Conservation (phyloP, 2,329 filamentous ascomycete genomes). For the Aspergillus sclerotialis region DNA sequence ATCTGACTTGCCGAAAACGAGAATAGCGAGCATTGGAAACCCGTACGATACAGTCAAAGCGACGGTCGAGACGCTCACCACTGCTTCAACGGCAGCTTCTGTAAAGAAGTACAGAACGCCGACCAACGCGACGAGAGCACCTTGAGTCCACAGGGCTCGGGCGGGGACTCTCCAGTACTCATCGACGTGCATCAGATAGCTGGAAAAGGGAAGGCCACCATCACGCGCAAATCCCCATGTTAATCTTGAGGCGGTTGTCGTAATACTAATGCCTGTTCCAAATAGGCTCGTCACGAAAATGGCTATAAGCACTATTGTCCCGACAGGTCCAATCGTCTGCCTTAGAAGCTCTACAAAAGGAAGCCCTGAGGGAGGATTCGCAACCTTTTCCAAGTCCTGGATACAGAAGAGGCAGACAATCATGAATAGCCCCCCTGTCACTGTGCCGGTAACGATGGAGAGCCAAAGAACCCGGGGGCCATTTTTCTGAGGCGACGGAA, state of each 20-base stretch:
- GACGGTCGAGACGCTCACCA: slow-evolving; percentile 51
- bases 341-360: slow-evolving; percentile 46
- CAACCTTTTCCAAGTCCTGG: slow-evolving; percentile 37
- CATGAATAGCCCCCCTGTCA: slow-evolving; percentile 48
- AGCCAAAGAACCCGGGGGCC: slow-evolving; percentile 48
- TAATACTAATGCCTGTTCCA: slow-evolving; percentile 46
- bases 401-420: slow-evolving; percentile 47
- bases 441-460: slow-evolving; percentile 43
- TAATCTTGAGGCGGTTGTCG: slow-evolving; percentile 47
- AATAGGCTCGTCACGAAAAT: slow-evolving; percentile 52
- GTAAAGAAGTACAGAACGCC: slow-evolving; percentile 53
- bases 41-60: slow-evolving; percentile 48
- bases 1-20: slow-evolving; percentile 47
- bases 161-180: slow-evolving; percentile 46
- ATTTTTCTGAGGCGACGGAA: slow-evolving; percentile 46
- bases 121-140: slow-evolving; percentile 39
- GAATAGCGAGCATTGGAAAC: slow-evolving; percentile 44
- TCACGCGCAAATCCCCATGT: slow-evolving; percentile 52
- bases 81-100: slow-evolving; percentile 46
- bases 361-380: slow-evolving; percentile 29
- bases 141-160: slow-evolving; percentile 48
- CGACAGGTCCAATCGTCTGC: slow-evolving; percentile 32
- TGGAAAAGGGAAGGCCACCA: slow-evolving; percentile 41
- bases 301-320: slow-evolving; percentile 44
- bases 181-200: slow-evolving; percentile 42